phyloP scores from a whole-genome alignment of 2,329 filamentous ascomycete genomes.

The Tolypocladium amazonense region DNA sequence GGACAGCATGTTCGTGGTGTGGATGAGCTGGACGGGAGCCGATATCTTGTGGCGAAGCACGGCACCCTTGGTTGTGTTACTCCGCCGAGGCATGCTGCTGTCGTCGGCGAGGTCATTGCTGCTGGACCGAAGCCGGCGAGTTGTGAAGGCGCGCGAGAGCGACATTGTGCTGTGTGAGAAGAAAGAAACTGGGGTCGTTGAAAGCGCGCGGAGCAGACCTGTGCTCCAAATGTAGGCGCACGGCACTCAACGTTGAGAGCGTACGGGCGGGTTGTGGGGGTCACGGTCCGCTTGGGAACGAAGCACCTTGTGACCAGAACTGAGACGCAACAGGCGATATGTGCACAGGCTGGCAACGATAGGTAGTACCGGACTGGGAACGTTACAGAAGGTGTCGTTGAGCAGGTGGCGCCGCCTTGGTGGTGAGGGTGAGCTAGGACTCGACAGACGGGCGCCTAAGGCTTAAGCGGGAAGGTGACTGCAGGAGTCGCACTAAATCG shows the following conservation, averaged over 20 bases:
- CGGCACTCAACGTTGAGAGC: neutral
- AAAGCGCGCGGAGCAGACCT: neutral
- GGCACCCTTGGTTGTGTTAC: constrained; percentile 38
- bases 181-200: neutral
- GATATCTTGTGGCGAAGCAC: constrained; percentile 67
- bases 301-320: neutral
- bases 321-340: neutral
- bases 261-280: neutral
- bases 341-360: neutral
- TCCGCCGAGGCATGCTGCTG: constrained; percentile 32
- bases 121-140: constrained; percentile 48
- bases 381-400: constrained; percentile 6
- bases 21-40: constrained; percentile 72
- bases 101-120: constrained; percentile 33
- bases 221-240: neutral
- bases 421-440: neutral
- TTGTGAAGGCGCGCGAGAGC: constrained; percentile 63
- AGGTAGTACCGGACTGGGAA: neutral
- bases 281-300: neutral
- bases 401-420: neutral
- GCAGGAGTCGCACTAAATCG: neutral
- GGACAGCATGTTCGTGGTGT: constrained; percentile 91
- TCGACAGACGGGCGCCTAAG: neutral
- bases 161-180: constrained; percentile 24
- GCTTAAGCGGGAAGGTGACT: constrained; percentile 9